Conservation (phyloP, 2,329 filamentous ascomycete species). For the Trichoderma hamatum region DNA sequence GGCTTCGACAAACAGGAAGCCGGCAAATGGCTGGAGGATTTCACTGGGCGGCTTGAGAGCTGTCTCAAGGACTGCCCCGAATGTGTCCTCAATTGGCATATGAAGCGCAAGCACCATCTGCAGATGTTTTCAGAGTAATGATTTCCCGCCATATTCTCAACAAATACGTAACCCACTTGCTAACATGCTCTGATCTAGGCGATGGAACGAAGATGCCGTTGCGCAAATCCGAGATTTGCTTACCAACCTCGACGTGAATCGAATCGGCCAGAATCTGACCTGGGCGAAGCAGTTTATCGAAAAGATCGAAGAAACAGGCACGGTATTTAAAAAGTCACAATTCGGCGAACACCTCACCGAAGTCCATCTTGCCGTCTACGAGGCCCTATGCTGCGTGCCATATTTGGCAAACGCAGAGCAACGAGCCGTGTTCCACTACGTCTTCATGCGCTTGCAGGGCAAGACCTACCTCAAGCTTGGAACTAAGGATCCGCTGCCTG, state of each 20-base stretch:
- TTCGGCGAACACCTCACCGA: conserved; percentile 54
- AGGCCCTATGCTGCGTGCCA: conserved; percentile 81
- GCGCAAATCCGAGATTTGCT: conserved; percentile 58
- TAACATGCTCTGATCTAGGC: conserved; percentile 36
- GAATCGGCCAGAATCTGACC: conserved; percentile 63
- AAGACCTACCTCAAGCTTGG: conserved; percentile 78
- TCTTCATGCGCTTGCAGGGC: conserved; percentile 73
- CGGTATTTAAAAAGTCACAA: conserved; percentile 50
- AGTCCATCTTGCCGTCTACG: conserved; percentile 80
- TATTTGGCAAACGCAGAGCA: conserved; percentile 65
- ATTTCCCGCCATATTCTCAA: not conserved
- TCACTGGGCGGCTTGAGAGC: conserved; percentile 59
- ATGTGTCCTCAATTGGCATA: conserved; percentile 76
- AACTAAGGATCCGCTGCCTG: conserved; percentile 73
- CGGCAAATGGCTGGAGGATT: conserved; percentile 62
- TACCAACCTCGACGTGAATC: conserved; percentile 61
- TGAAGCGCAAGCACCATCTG: conserved; percentile 64
- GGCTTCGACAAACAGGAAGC: conserved; percentile 66
- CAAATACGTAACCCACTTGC: not conserved
- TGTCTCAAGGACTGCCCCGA: conserved; percentile 67
- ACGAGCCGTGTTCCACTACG: conserved; percentile 70
- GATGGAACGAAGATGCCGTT: conserved; percentile 56
- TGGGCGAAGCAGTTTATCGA: conserved; percentile 59
- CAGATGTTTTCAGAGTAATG: conserved; percentile 63
- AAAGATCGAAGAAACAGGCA: conserved; percentile 52